phyloP scores from a whole-genome alignment of 805 yeast genomes.

The Lipomyces orientalis region DNA sequence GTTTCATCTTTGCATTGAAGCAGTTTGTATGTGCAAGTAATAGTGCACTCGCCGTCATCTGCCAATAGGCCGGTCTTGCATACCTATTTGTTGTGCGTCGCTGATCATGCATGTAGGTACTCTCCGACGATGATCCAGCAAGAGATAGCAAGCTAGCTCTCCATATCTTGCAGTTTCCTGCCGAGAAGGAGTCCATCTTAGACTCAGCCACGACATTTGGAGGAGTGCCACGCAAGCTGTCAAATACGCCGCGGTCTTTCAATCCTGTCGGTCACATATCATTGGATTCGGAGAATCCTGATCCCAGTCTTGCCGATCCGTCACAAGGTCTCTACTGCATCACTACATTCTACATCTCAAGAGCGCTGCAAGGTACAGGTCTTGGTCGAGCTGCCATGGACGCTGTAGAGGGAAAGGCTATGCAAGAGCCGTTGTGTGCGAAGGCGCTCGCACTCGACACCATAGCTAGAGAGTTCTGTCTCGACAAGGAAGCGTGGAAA shows the following conservation, averaged over 20 bases:
- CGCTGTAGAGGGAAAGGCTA: not conserved
- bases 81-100: not conserved
- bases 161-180: not conserved
- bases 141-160: not conserved
- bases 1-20: no score
- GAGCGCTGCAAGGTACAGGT: not conserved
- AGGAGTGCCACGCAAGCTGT: not conserved
- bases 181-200: not conserved
- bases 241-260: not conserved
- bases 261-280: not conserved
- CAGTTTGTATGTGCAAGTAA: not conserved
- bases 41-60: not conserved
- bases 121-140: not conserved
- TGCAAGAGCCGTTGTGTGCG: not conserved
- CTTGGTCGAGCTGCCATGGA: conserved; percentile 4
- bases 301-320: conserved; percentile 1
- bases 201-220: not conserved
- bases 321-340: not conserved
- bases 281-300: not conserved
- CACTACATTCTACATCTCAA: not conserved
- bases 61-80: no score
- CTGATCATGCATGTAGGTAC: not conserved
- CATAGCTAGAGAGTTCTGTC: not conserved
- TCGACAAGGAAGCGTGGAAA: not conserved
- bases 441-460: not conserved